Evolutionary conservation across 345 rosid species (phyloP).

Genomic region (Viola odorata): DNA sequence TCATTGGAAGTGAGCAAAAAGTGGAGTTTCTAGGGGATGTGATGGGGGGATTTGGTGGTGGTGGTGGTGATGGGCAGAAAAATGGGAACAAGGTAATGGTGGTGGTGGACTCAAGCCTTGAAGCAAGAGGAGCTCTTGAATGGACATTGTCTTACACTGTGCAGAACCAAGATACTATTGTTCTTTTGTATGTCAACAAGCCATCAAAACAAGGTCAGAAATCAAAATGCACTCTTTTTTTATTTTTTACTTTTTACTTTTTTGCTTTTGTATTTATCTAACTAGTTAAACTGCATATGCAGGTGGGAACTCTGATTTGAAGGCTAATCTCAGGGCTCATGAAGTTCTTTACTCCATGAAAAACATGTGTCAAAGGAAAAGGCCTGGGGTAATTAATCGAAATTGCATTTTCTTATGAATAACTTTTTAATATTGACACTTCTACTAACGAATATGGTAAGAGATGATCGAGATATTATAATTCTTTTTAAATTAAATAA

Average conservation of each 20-base stretch:
- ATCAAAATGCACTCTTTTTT: background rate
- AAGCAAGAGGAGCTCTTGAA: slow-evolving; percentile 73
- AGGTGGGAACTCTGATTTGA: slow-evolving; percentile 33
- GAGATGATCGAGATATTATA: too few species aligned
- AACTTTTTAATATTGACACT: too few species aligned
- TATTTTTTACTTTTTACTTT: background rate
- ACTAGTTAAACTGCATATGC: background rate
- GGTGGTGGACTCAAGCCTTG: slow-evolving; percentile 64
- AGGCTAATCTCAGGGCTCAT: slow-evolving; percentile 36
- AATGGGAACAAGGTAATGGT: slow-evolving; percentile 76
- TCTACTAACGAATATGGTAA: too few species aligned
- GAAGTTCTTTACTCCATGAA: slow-evolving; percentile 56
- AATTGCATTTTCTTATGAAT: background rate
- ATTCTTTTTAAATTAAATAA: too few species aligned
- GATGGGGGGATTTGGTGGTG: slow-evolving; percentile 10
- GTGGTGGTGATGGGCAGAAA: slow-evolving; percentile 9
- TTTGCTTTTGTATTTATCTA: too few species aligned
- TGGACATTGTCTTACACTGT: slow-evolving; percentile 80
- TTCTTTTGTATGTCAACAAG: slow-evolving; percentile 54
- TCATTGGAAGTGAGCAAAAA: slow-evolving; percentile 38
- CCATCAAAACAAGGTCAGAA: slow-evolving; percentile 37
- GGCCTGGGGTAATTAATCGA: slow-evolving; percentile 58
- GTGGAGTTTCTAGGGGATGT: slow-evolving; percentile 38
- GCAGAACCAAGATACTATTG: slow-evolving; percentile 48
- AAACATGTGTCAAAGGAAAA: slow-evolving; percentile 49